Evolutionary conservation across 306 rosid genomes (phyloP).

Genomic region (Vigna nakashimae): DNA sequence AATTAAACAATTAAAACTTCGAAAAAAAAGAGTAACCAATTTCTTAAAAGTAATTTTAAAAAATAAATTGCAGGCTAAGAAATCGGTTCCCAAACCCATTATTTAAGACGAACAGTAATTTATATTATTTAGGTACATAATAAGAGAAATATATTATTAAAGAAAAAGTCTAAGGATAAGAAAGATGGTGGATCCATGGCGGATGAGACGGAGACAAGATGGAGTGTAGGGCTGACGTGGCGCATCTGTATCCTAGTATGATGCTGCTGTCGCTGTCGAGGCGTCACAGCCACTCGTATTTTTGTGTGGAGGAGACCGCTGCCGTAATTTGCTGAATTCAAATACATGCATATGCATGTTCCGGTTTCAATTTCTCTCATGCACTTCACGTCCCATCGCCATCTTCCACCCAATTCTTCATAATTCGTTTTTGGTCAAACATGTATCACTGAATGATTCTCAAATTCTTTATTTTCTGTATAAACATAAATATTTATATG

Average conservation of each 20-base stretch:
- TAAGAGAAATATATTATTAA: too few species aligned
- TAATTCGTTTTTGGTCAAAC: too few species aligned
- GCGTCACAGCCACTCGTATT: conserved; percentile 7
- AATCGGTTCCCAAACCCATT: too few species aligned
- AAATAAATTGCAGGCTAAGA: too few species aligned
- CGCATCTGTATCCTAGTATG: neutral
- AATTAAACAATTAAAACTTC: too few species aligned
- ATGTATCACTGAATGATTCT: too few species aligned
- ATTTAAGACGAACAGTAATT: too few species aligned
- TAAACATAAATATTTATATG: too few species aligned
- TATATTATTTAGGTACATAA: too few species aligned
- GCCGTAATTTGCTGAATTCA: neutral
- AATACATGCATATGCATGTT: neutral
- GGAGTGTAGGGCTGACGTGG: neutral
- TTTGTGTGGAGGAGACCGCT: neutral
- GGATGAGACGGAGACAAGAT: neutral
- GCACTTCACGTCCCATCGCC: conserved; percentile 18
- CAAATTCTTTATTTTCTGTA: too few species aligned
- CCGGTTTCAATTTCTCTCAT: neutral
- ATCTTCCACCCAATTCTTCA: neutral
- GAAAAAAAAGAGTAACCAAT: too few species aligned
- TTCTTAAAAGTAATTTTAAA: too few species aligned
- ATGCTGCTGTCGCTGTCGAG: neutral
- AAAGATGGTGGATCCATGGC: neutral
- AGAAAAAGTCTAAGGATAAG: neutral